Base-by-base conservation (phyloP, 2,329 filamentous ascomycete genomes). In the Macroventuria anomochaeta region DNA sequence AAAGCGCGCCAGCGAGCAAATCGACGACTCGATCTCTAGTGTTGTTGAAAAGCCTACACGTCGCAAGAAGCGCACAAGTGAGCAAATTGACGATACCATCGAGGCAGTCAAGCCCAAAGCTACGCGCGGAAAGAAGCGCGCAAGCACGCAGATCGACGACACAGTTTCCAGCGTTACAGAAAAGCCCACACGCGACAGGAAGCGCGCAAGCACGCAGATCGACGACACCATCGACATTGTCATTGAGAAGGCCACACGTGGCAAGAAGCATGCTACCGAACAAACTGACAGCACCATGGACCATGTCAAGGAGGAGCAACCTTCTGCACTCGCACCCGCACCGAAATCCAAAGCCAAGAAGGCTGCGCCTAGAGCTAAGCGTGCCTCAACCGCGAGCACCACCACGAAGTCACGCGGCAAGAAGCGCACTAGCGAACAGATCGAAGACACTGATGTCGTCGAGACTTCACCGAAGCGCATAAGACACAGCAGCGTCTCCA, bases 401-500 rank as follows among this genome's bases (percentile, higher is more conserved):
- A 31, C 37, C 18, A 39, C 43, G 7, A 48, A 43, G 15, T 15
- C 48, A 11, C 53, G 37, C 4, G 47, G 43, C 41, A 63, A 62
- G 49, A 63, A 63, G 42, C 59, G 61, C 12, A 46, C 47, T n/a
- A 64, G 61, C 43, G 59, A 62, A 4, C 36, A 54, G 2, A 43
- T 61, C n/a, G 56, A 61, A 7, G 52, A 53, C 11, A 40, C 48
- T 0, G 55, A 58, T 7, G 29, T 15, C 34, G 26, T 13, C 33
- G 46, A 26, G 39, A 38, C 20, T 17, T 48, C 59, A 8, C 50
- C 52, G 7, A 65, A 65, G 50, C 57, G 61, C 17, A 26, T 55
- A 17, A 54, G 62, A 57, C 61, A 62, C 11, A 57, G 58, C 11
- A 65, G 61, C 41, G 61, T 66, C 7, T 64, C 64, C 8, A 65